Percentiles rank a stretch among this genome's conserved stretches.
phyloP scores from a whole-genome alignment of 768 basidiomycete species.

The Gautieria morchelliformis region DNA sequence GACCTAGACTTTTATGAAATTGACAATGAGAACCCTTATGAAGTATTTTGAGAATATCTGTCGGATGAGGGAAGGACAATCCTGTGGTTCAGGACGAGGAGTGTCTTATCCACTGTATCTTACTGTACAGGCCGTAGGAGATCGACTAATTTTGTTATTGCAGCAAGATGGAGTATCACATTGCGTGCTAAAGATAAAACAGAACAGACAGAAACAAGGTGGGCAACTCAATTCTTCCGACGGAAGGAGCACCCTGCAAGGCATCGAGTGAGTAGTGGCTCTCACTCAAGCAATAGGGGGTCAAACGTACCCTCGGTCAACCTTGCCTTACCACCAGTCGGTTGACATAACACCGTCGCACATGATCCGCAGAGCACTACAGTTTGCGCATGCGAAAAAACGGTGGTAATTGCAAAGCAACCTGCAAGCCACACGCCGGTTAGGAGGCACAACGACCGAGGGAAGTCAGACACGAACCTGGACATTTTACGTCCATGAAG shows the following conservation, averaged over 20 bases:
- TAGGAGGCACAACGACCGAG: conserved; percentile 2
- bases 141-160: background rate
- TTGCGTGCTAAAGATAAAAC: background rate
- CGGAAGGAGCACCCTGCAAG: conserved; percentile 91
- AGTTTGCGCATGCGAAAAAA: conserved; percentile 99
- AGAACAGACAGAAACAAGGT: background rate
- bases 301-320: conserved; percentile 83
- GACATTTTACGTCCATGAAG: conserved; percentile 99
- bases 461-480: conserved; percentile 48
- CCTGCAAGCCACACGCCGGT: conserved; percentile 35
- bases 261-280: conserved; percentile 9
- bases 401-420: conserved; percentile 91
- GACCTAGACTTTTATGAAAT: no score
- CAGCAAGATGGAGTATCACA: background rate
- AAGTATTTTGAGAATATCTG: no score
- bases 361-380: conserved; percentile 92
- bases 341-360: conserved; percentile 92
- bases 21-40: no score
- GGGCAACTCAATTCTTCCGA: conserved; percentile 74
- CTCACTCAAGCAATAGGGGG: conserved; percentile 9
- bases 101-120: no score
- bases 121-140: no score
- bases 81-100: no score
- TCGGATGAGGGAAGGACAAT: no score
- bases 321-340: conserved; percentile 95